Conservation (phyloP, 2,329 filamentous ascomycete genomes). For the Ascosphaera aggregata region DNA sequence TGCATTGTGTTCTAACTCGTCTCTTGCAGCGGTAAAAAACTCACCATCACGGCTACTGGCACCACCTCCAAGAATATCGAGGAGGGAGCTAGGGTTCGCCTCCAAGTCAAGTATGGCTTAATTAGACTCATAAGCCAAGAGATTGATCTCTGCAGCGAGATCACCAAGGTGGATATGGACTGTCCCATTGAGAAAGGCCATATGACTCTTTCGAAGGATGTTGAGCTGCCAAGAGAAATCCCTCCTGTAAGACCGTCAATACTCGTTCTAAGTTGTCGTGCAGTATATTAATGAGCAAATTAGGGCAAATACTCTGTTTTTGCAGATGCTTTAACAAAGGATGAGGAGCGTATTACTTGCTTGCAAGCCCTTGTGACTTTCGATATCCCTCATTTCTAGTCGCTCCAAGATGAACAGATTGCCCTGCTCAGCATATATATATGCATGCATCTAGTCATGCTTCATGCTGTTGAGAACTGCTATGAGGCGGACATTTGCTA, state of each 20-base stretch:
- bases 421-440: too few relatives aligned
- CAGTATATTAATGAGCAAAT: neutral
- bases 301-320: constrained; percentile 77
- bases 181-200: constrained; percentile 72
- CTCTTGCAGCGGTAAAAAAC: constrained; percentile 41
- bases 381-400: neutral
- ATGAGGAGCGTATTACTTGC: constrained; percentile 61
- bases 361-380: constrained; percentile 34
- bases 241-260: constrained; percentile 45
- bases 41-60: constrained; percentile 59
- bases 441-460: too few relatives aligned
- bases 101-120: constrained; percentile 83
- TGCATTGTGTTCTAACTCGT: too few relatives aligned
- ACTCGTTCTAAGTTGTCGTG: neutral
- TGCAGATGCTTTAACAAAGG: constrained; percentile 59
- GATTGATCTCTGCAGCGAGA: constrained; percentile 71
- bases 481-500: too few relatives aligned
- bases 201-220: constrained; percentile 50
- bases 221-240: constrained; percentile 67
- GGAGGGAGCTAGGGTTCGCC: constrained; percentile 54
- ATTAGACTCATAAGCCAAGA: constrained; percentile 68
- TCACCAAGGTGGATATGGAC: constrained; percentile 64
- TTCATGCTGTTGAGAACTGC: too few relatives aligned
- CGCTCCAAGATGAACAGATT: neutral
- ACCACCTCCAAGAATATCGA: constrained; percentile 48